Evolutionary conservation across 768 basidiomycete species (phyloP).

Genomic region (Lenzites betulinus): DNA sequence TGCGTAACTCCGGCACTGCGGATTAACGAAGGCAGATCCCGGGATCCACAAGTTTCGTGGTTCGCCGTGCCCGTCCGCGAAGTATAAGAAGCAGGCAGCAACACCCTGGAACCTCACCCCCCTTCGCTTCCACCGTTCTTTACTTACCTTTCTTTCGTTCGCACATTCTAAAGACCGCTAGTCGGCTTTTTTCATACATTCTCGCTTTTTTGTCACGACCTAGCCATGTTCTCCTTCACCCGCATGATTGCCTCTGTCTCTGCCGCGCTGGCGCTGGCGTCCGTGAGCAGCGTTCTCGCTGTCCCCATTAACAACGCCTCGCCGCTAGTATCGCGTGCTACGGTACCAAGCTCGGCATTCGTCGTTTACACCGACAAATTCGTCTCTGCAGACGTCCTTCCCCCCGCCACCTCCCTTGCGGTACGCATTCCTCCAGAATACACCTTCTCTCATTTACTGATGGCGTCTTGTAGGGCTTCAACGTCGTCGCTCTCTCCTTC

Average conservation of each 20-base stretch:
- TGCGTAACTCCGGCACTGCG: neutral
- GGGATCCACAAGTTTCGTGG: neutral
- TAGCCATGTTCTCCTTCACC: constrained; percentile 15
- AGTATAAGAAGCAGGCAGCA: neutral
- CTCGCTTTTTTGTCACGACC: constrained; percentile 1
- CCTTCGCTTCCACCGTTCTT: constrained; percentile 2
- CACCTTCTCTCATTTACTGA: neutral
- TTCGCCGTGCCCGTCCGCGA: neutral
- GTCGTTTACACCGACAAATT: constrained; percentile 15
- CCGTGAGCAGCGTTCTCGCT: constrained; percentile 12
- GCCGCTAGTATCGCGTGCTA: neutral
- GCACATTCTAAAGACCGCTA: constrained; percentile 12
- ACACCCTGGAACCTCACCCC: constrained; percentile 2
- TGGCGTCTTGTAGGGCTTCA: neutral
- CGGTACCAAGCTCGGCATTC: constrained; percentile 7
- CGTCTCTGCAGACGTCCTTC: constrained; percentile 16
- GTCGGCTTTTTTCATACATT: constrained; percentile 12
- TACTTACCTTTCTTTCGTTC: constrained; percentile 15
- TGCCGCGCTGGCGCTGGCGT: constrained; percentile 16
- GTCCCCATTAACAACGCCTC: constrained; percentile 4
- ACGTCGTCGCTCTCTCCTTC: constrained; percentile 15
- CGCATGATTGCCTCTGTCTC: constrained; percentile 17
- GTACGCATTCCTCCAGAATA: neutral
- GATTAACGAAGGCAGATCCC: neutral
- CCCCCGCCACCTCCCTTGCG: constrained; percentile 11